These are phyloP conservation scores for Neoscytalidium dimidiatum DNA, from an alignment of 2,329 filamentous ascomycete genomes.

Conservation along the genomic window DNA sequence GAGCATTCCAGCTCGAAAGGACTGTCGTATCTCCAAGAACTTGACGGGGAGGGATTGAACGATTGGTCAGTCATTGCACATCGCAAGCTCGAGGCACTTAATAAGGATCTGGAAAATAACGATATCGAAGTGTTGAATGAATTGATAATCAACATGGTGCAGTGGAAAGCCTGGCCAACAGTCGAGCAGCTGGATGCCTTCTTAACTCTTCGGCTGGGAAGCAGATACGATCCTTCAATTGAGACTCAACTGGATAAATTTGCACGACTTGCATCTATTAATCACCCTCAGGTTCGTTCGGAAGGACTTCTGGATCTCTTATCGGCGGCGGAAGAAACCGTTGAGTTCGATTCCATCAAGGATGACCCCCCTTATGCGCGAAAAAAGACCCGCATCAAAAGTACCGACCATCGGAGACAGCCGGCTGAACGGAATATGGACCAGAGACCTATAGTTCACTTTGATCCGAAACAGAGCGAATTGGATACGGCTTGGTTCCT, in stretches of 20 bases:
- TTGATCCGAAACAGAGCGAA: background rate
- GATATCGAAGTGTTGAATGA: background rate
- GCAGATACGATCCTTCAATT: background rate
- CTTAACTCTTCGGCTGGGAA: background rate
- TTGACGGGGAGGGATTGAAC: background rate
- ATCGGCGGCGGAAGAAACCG: background rate
- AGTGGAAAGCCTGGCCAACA: background rate
- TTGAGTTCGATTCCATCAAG: accelerated
- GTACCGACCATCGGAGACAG: background rate
- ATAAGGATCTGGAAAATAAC: background rate
- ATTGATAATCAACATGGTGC: background rate
- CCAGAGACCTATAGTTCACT: background rate
- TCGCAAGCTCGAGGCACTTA: background rate
- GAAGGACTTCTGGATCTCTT: background rate
- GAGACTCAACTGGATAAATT: background rate
- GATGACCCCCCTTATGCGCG: background rate
- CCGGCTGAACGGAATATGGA: background rate
- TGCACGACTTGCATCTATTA: background rate
- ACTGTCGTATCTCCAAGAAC: background rate
- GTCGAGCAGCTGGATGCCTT: background rate
- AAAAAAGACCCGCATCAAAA: background rate
- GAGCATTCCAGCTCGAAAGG: background rate
- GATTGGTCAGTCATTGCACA: background rate
- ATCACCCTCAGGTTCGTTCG: too few relatives aligned
- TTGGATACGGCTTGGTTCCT: background rate